Percentiles rank a stretch among this genome's conserved stretches.
Evolutionary conservation across 2,329 filamentous ascomycete genomes (phyloP).

Genomic region (Albifimbria verrucaria): DNA sequence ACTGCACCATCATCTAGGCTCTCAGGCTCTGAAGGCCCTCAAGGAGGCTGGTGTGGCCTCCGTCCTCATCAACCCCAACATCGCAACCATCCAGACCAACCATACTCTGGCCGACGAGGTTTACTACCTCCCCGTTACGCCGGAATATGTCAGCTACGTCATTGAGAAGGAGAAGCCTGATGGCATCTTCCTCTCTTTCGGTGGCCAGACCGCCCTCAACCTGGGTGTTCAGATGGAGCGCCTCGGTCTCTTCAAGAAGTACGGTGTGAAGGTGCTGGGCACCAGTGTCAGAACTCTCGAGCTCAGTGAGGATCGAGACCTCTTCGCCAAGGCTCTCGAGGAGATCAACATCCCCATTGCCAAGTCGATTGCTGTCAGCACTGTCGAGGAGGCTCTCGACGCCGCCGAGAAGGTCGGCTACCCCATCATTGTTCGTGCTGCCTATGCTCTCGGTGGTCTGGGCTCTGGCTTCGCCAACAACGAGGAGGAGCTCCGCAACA

Average conservation of each 20-base stretch:
- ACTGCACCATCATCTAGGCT: slow-evolving; percentile 54
- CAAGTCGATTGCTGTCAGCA: slow-evolving; percentile 88
- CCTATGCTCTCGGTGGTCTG: slow-evolving; percentile 92
- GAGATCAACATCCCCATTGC: slow-evolving; percentile 98
- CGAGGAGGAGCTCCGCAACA: slow-evolving; percentile 86
- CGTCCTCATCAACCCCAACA: slow-evolving; percentile 96
- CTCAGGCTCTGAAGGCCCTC: slow-evolving; percentile 92
- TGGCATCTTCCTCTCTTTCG: slow-evolving; percentile 95
- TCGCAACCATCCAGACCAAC: slow-evolving; percentile 96
- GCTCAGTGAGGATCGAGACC: slow-evolving; percentile 91
- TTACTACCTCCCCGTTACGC: slow-evolving; percentile 96
- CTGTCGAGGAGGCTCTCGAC: slow-evolving; percentile 85
- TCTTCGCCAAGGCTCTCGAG: slow-evolving; percentile 92
- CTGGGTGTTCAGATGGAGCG: slow-evolving; percentile 96
- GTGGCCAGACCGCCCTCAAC: slow-evolving; percentile 95
- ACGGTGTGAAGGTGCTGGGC: slow-evolving; percentile 91
- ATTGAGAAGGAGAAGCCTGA: slow-evolving; percentile 95
- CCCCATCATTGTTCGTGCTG: slow-evolving; percentile 95
- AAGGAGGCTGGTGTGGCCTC: slow-evolving; percentile 92
- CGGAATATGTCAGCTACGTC: slow-evolving; percentile 96
- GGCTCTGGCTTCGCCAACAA: slow-evolving; percentile 96
- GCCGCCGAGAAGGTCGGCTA: slow-evolving; percentile 88
- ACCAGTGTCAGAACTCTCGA: slow-evolving; percentile 93
- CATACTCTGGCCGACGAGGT: slow-evolving; percentile 95
- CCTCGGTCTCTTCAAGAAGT: slow-evolving; percentile 91